phyloP scores from a whole-genome alignment of 768 basidiomycete genomes.

The Panus rudis region DNA sequence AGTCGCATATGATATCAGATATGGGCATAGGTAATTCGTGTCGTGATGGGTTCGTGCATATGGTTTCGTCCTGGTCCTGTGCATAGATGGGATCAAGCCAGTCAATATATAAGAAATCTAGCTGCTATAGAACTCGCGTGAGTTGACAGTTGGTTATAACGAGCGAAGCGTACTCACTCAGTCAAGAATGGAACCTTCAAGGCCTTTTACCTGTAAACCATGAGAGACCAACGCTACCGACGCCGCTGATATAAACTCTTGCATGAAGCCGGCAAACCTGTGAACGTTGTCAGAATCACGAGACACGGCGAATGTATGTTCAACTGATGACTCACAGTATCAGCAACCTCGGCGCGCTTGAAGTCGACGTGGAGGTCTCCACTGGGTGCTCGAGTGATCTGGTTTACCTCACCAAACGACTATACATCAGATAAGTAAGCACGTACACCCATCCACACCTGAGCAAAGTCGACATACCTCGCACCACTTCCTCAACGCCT shows the following conservation, averaged over 20 bases:
- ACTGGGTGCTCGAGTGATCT: constrained; percentile 67
- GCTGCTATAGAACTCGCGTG: too few species aligned
- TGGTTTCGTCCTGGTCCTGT: too few species aligned
- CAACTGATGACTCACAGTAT: constrained; percentile 47
- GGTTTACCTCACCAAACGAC: constrained; percentile 72
- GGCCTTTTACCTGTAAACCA: constrained; percentile 56
- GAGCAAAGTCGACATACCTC: constrained; percentile 42
- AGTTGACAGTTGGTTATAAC: constrained; percentile 3
- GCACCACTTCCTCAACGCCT: constrained; percentile 69
- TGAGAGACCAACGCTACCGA: constrained; percentile 72
- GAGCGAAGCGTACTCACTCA: neutral
- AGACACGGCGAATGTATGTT: neutral
- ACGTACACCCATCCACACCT: constrained; percentile 3
- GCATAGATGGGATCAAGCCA: too few species aligned
- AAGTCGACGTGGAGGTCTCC: constrained; percentile 77
- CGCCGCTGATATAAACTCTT: constrained; percentile 64
- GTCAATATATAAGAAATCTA: too few species aligned
- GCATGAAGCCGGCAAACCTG: constrained; percentile 78
- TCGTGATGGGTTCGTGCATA: too few species aligned
- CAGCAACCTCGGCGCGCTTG: constrained; percentile 68
- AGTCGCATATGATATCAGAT: too few species aligned
- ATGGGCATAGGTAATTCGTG: too few species aligned
- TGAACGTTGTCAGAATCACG: constrained; percentile 5
- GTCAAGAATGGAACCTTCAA: constrained; percentile 10
- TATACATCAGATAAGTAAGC: constrained; percentile 18